phyloP scores from a whole-genome alignment of 495 filamentous ascomycete species.

The Lasiosphaeria hispida region DNA sequence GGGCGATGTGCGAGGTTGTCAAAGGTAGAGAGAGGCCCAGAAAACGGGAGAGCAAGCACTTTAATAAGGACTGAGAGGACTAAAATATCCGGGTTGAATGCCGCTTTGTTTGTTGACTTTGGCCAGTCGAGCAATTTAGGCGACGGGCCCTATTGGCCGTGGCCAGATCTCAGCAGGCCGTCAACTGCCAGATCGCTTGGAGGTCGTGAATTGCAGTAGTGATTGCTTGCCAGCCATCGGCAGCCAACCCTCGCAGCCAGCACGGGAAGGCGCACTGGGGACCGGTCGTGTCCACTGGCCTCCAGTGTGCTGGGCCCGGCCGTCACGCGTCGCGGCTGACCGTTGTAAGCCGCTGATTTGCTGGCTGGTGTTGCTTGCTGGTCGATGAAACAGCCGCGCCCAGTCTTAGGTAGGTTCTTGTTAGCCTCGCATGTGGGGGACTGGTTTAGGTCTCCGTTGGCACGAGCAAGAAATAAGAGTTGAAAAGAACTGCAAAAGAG shows the following conservation, averaged over 20 bases:
- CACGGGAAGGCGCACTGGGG: neutral
- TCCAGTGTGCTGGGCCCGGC: constrained; percentile 3
- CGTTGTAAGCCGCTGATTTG: constrained; percentile 3
- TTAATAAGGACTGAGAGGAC: constrained; percentile 1
- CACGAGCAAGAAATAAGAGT: too few species aligned
- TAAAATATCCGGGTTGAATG: neutral
- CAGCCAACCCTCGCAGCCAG: constrained; percentile 1
- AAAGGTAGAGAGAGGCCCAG: neutral
- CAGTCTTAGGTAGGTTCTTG: neutral
- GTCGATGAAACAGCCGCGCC: neutral
- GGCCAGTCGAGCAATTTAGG: constrained; percentile 8
- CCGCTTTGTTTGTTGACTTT: constrained; percentile 23
- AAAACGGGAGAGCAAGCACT: neutral
- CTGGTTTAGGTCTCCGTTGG: too few species aligned
- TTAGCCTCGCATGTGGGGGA: too few species aligned
- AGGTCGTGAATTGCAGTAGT: constrained; percentile 4
- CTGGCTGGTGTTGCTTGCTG: constrained; percentile 5
- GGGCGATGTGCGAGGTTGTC: neutral
- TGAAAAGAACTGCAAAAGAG: too few species aligned
- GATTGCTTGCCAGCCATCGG: constrained; percentile 9
- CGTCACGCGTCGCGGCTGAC: constrained; percentile 10
- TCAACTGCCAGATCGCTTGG: constrained; percentile 10
- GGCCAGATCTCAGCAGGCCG: constrained; percentile 15
- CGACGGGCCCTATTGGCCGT: constrained; percentile 7
- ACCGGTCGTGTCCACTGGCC: constrained; percentile 12